phyloP scores from a whole-genome alignment of 148 eudicot genomes.

The Linanthus parryae region DNA sequence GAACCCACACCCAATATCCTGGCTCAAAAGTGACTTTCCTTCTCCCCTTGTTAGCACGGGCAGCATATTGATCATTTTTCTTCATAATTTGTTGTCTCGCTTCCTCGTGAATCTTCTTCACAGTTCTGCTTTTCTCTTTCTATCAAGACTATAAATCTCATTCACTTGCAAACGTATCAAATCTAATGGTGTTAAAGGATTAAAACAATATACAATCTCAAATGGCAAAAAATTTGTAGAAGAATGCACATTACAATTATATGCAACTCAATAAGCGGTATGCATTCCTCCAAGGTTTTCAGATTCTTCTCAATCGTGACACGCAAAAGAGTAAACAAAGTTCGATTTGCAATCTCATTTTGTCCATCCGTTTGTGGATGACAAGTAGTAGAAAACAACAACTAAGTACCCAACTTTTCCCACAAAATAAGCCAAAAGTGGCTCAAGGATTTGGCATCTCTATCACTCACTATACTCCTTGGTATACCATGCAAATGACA shows the following conservation, averaged over 20 bases:
- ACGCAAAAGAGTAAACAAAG: not conserved
- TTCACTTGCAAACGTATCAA: constrained; percentile 1
- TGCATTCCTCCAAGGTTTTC: not conserved
- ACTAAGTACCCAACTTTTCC: constrained; percentile 1
- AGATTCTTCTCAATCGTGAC: not conserved
- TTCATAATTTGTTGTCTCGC: not conserved
- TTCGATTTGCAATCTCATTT: not conserved
- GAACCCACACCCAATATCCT: constrained; percentile 7
- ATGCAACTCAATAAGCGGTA: not conserved
- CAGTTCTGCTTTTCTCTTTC: constrained; percentile 4
- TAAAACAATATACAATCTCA: constrained; percentile 8
- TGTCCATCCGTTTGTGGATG: constrained; percentile 4
- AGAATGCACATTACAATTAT: constrained; percentile 4
- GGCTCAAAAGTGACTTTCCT: constrained; percentile 6
- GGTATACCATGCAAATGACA: not conserved
- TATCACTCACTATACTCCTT: not conserved
- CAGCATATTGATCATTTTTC: not conserved
- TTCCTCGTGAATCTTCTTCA: constrained; percentile 1
- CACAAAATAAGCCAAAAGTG: constrained; percentile 6
- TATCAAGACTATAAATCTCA: constrained; percentile 1
- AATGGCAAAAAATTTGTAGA: constrained; percentile 3
- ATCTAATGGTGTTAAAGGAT: constrained; percentile 6
- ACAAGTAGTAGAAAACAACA: constrained; percentile 6
- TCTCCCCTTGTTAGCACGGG: not conserved
- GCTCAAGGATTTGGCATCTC: constrained; percentile 1